Evolutionary conservation across 208 protist species (phyloP).

Genomic region (Trypanosoma lewisi): DNA sequence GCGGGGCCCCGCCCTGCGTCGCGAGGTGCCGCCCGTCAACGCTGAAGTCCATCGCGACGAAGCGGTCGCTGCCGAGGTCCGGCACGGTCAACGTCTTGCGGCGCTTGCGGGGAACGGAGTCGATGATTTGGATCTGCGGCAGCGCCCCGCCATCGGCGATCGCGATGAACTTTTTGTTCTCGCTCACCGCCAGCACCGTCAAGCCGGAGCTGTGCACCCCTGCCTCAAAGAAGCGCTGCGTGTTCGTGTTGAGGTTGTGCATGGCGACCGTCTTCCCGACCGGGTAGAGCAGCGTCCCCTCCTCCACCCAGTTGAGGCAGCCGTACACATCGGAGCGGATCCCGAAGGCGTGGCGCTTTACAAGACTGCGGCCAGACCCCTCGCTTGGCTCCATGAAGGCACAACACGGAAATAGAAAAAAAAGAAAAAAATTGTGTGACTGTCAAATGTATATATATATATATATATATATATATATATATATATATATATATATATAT

Average conservation of each 20-base stretch:
- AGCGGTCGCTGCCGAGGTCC: slow-evolving; percentile 77
- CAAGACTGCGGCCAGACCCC: slow-evolving; percentile 34
- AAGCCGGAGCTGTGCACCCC: slow-evolving; percentile 73
- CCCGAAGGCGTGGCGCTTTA: slow-evolving; percentile 85
- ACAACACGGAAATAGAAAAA: neutral
- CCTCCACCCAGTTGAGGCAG: slow-evolving; percentile 81
- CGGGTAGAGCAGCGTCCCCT: slow-evolving; percentile 86
- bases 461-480: too few relatives aligned
- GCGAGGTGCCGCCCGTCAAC: slow-evolving; percentile 86
- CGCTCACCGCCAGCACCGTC: slow-evolving; percentile 87
- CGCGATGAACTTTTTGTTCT: slow-evolving; percentile 94
- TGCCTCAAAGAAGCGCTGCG: slow-evolving; percentile 80
- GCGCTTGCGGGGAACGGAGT: slow-evolving; percentile 83
- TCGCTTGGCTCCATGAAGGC: slow-evolving; percentile 18
- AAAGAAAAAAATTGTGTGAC: slow-evolving; percentile 12
- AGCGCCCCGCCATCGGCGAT: slow-evolving; percentile 83
- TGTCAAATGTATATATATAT: too few relatives aligned
- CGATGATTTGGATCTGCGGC: slow-evolving; percentile 84
- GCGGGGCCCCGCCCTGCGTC: slow-evolving; percentile 77
- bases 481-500: too few relatives aligned
- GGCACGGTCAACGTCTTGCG: slow-evolving; percentile 77
- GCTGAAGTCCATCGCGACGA: slow-evolving; percentile 81
- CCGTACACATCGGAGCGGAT: slow-evolving; percentile 57
- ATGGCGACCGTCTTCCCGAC: slow-evolving; percentile 79
- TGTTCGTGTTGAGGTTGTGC: slow-evolving; percentile 79